Conservation (phyloP, 768 basidiomycete genomes). For the Suillus subluteus region DNA sequence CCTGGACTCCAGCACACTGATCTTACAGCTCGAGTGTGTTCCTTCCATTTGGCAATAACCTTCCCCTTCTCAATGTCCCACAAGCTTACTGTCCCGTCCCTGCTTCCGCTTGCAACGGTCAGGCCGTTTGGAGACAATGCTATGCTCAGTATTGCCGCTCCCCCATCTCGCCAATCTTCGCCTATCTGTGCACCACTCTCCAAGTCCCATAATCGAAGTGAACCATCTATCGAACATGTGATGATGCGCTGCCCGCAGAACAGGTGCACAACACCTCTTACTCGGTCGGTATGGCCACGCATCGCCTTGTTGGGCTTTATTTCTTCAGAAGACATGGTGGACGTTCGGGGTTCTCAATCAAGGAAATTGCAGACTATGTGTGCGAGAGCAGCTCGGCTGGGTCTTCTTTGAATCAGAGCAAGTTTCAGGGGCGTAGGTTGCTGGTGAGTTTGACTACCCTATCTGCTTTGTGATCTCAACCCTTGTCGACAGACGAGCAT, state of each 20-base stretch:
- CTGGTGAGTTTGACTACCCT: neutral
- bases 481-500: neutral
- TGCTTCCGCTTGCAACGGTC: neutral
- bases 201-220: too few species aligned
- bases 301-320: neutral
- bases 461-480: neutral
- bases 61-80: neutral
- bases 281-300: neutral
- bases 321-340: neutral
- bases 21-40: neutral
- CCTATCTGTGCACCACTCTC: neutral
- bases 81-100: neutral
- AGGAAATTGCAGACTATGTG: neutral
- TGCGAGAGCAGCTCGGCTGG: too few species aligned
- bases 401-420: neutral
- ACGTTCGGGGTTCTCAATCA: neutral
- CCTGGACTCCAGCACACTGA: neutral
- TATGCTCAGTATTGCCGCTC: neutral
- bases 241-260: slow-evolving; percentile 5
- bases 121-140: neutral
- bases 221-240: slow-evolving; percentile 7
- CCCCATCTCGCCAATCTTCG: neutral
- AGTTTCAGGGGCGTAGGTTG: neutral
- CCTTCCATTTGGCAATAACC: neutral
- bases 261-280: neutral